Conservation (phyloP, 1,284 basidiomycete species). For the Sphaerobolus stellatus region DNA sequence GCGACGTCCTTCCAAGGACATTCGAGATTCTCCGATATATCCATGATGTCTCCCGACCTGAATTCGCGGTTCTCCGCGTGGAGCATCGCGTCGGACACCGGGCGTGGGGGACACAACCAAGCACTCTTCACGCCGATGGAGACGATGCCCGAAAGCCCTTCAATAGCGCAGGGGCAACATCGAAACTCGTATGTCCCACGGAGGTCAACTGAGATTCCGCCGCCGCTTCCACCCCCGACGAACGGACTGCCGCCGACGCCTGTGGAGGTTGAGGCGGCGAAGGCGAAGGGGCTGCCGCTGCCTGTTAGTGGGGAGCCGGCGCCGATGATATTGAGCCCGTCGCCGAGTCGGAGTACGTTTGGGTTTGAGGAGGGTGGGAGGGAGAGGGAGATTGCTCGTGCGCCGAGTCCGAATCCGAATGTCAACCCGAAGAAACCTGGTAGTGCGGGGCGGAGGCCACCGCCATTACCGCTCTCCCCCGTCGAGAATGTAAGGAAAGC, state of each 20-base stretch:
- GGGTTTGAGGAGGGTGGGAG: not conserved
- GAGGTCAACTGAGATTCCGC: constrained; percentile 8
- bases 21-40: constrained; percentile 1
- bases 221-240: constrained; percentile 8
- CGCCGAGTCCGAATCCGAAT: not conserved
- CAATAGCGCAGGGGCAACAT: not conserved
- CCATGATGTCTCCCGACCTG: not conserved
- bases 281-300: not conserved
- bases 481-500: not conserved
- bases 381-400: not conserved
- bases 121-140: not conserved
- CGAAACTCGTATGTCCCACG: not conserved
- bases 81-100: not conserved
- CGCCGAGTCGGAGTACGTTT: not conserved
- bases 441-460: not conserved
- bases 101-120: not conserved
- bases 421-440: not conserved
- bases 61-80: not conserved
- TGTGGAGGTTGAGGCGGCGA: not conserved
- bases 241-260: constrained; percentile 4
- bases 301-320: not conserved
- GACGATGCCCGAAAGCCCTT: constrained; percentile 4
- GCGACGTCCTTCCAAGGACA: constrained; percentile 5
- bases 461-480: constrained; percentile 6
- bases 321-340: not conserved